Evolutionary conservation across 345 rosid species (phyloP).

Genomic region (Microcos paniculata): DNA sequence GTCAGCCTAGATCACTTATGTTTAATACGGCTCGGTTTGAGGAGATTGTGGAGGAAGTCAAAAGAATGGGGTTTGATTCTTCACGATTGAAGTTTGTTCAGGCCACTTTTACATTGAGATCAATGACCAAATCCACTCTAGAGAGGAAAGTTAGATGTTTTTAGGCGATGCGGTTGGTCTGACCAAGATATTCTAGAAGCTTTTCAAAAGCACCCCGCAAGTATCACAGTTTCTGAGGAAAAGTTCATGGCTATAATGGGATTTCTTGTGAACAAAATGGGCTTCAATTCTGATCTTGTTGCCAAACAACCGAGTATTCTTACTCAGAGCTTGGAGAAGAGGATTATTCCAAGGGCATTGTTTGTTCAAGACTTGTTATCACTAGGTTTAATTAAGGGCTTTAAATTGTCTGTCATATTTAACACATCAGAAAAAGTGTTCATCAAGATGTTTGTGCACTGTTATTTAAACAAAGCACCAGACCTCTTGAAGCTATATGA

Average conservation of each 20-base stretch:
- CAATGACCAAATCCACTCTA: slow-evolving; percentile 23
- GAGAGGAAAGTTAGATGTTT: slow-evolving; percentile 18
- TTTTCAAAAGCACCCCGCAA: slow-evolving; percentile 9
- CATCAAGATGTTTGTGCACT: slow-evolving; percentile 35
- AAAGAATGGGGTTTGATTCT: slow-evolving; percentile 28
- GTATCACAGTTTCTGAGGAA: slow-evolving; percentile 13
- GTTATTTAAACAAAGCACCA: slow-evolving; percentile 33
- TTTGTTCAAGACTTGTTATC: slow-evolving; percentile 11
- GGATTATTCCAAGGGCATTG: slow-evolving; percentile 22
- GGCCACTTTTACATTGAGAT: not conserved
- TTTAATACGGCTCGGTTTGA: not conserved
- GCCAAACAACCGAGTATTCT: not conserved
- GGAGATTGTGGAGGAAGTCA: slow-evolving; percentile 19
- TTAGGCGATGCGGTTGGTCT: slow-evolving; percentile 23
- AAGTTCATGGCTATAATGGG: slow-evolving; percentile 21
- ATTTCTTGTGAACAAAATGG: slow-evolving; percentile 29
- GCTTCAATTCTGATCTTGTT: not conserved
- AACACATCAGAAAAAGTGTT: slow-evolving; percentile 33
- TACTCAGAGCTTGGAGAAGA: slow-evolving; percentile 21
- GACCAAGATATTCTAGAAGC: slow-evolving; percentile 14
- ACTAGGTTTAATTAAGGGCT: slow-evolving; percentile 6
- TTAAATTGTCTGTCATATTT: slow-evolving; percentile 36
- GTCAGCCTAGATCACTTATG: not conserved
- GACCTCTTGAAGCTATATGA: slow-evolving; percentile 35
- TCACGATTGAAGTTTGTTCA: not conserved